phyloP scores from a whole-genome alignment of 2,329 filamentous ascomycete species.

The Penicillium sp. region DNA sequence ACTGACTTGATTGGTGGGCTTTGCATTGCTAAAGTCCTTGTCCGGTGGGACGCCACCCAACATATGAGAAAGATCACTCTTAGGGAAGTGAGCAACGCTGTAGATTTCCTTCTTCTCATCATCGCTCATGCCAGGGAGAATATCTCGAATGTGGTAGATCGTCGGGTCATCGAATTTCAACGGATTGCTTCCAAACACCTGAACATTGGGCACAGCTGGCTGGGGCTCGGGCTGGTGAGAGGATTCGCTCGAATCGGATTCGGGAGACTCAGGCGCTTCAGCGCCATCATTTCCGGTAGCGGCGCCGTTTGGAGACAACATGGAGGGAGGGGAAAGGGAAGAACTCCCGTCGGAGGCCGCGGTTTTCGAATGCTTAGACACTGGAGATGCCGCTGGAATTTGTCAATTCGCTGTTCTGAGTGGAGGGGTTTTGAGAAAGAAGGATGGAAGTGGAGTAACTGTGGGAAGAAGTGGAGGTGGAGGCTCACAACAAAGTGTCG shows the following conservation, averaged over 20 bases:
- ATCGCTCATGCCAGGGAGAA: constrained; percentile 72
- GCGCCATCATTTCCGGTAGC: constrained; percentile 57
- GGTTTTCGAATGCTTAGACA: constrained; percentile 41
- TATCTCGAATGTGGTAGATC: constrained; percentile 83
- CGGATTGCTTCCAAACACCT: constrained; percentile 90
- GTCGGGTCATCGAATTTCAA: constrained; percentile 89
- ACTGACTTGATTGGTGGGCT: constrained; percentile 90
- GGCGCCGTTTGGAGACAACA: constrained; percentile 43
- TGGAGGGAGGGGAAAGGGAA: constrained; percentile 42
- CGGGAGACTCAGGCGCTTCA: constrained; percentile 61
- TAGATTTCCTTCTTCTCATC: constrained; percentile 87
- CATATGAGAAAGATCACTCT: constrained; percentile 74
- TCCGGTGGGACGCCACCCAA: constrained; percentile 89
- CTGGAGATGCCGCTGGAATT: constrained; percentile 34
- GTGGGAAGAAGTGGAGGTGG: constrained; percentile 13
- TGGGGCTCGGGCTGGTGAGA: constrained; percentile 61
- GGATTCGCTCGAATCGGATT: constrained; percentile 59
- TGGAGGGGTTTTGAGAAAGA: constrained; percentile 7
- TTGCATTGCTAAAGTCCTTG: constrained; percentile 92
- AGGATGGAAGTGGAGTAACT: constrained; percentile 11
- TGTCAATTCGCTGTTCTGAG: constrained; percentile 10
- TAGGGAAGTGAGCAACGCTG: constrained; percentile 80
- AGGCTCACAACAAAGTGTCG: constrained; percentile 2
- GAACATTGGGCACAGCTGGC: constrained; percentile 67
- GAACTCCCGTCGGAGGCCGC: constrained; percentile 38